Conservation (phyloP, 352 stramenopile species). For the Pythium myriotylum region DNA sequence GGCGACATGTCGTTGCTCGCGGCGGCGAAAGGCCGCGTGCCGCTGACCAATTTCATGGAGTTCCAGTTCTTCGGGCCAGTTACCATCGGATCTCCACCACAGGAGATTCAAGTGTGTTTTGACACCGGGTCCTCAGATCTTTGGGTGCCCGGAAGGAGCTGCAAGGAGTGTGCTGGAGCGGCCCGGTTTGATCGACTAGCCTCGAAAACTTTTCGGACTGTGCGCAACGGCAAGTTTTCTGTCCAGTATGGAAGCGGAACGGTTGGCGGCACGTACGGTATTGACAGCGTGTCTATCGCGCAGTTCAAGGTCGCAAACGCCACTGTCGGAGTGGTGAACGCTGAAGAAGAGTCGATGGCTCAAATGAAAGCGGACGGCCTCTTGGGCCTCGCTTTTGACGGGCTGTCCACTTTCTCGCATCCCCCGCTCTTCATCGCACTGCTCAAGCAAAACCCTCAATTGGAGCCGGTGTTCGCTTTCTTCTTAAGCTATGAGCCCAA, state of each 20-base stretch:
- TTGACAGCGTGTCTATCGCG: slow-evolving; percentile 56
- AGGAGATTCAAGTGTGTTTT: slow-evolving; percentile 78
- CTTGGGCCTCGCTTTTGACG: slow-evolving; percentile 95
- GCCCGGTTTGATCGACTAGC: slow-evolving; percentile 50
- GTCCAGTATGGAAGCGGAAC: slow-evolving; percentile 80
- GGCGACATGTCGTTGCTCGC: slow-evolving; percentile 27
- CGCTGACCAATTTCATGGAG: slow-evolving; percentile 82
- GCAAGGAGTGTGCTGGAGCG: slow-evolving; percentile 55
- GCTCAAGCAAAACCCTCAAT: slow-evolving; percentile 56
- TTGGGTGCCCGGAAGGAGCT: slow-evolving; percentile 66
- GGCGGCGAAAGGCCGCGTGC: slow-evolving; percentile 39
- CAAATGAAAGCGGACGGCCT: slow-evolving; percentile 94
- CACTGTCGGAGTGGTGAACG: slow-evolving; percentile 62
- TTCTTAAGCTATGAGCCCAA: slow-evolving; percentile 93
- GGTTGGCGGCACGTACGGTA: slow-evolving; percentile 62
- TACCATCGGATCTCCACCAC: slow-evolving; percentile 59
- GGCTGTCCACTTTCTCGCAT: slow-evolving; percentile 84
- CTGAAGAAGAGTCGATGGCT: slow-evolving; percentile 76
- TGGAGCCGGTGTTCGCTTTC: slow-evolving; percentile 94
- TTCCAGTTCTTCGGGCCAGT: slow-evolving; percentile 84
- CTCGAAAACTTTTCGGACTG: slow-evolving; percentile 52
- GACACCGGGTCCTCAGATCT: slow-evolving; percentile 84
- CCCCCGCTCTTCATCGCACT: slow-evolving; percentile 73
- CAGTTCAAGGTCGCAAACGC: slow-evolving; percentile 47
- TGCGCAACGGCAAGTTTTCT: slow-evolving; percentile 48